phyloP scores from a whole-genome alignment of 202 grass and related monocot species.

The Schoenoplectus tabernaemontani region DNA sequence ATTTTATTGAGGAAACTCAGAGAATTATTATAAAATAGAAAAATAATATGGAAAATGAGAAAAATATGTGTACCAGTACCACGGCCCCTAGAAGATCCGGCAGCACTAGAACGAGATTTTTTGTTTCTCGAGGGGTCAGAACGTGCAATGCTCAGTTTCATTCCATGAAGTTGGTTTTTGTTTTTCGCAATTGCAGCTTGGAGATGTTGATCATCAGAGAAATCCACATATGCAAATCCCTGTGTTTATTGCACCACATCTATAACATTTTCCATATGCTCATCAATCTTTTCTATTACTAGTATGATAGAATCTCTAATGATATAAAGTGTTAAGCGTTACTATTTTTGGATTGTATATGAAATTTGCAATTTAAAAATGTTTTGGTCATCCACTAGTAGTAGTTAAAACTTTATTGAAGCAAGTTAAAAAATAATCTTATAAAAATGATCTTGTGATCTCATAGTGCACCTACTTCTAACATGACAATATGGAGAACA shows the following conservation, averaged over 20 bases:
- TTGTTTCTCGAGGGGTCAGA: slow-evolving; percentile 75
- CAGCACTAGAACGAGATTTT: slow-evolving; percentile 36
- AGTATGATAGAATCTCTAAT: not conserved
- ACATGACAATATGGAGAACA: not conserved
- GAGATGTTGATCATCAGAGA: slow-evolving; percentile 76
- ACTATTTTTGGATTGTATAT: not conserved
- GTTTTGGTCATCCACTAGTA: not conserved
- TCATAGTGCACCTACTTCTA: not conserved
- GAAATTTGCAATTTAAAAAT: slow-evolving; percentile 8
- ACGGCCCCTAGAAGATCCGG: slow-evolving; percentile 30
- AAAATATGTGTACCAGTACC: slow-evolving; percentile 28
- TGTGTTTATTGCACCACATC: slow-evolving; percentile 16
- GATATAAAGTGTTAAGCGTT: not conserved
- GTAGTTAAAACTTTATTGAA: not conserved
- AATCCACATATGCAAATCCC: slow-evolving; percentile 95
- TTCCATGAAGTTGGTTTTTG: slow-evolving; percentile 56
- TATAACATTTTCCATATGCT: not conserved
- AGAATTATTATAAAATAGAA: not conserved
- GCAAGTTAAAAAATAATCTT: not conserved
- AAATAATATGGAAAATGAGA: not conserved
- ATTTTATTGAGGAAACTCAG: not conserved
- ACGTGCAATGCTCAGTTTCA: slow-evolving; percentile 69
- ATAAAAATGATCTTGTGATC: not conserved
- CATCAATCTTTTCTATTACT: not conserved
- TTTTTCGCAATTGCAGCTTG: slow-evolving; percentile 76